A percentile compares a stretch with the other conserved stretches of the same genome.
Evolutionary conservation across 805 yeast species (phyloP).

Genomic region (Yamadazyma olivae): DNA sequence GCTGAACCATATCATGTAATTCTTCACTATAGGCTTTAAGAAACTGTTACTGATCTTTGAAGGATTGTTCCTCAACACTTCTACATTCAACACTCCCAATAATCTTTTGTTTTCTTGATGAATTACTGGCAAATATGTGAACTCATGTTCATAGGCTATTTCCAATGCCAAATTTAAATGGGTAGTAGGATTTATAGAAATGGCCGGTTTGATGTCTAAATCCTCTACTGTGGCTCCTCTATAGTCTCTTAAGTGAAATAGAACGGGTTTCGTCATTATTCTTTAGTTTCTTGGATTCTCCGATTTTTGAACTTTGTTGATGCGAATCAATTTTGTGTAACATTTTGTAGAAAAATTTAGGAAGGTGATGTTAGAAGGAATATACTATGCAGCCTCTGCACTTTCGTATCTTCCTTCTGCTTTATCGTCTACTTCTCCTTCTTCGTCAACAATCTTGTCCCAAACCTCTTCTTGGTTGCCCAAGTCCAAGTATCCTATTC

Average conservation of each 20-base stretch:
- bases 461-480: constrained; percentile 82
- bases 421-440: constrained; percentile 43
- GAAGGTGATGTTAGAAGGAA: too few species aligned
- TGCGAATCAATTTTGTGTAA: too few species aligned
- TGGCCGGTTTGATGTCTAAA: constrained; percentile 55
- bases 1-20: constrained; percentile 44
- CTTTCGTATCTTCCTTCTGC: constrained; percentile 19
- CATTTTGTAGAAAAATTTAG: too few species aligned
- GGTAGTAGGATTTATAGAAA: constrained; percentile 49
- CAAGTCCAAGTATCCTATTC: constrained; percentile 81
- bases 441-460: constrained; percentile 68
- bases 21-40: constrained; percentile 25
- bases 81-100: constrained; percentile 49
- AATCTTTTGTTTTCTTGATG: constrained; percentile 42
- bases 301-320: too few species aligned
- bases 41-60: constrained; percentile 19
- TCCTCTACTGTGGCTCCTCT: constrained; percentile 58
- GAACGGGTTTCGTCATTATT: constrained; percentile 4
- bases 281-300: neutral
- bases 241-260: constrained; percentile 35
- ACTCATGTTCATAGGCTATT: constrained; percentile 53
- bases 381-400: constrained; percentile 34
- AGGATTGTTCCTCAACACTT: constrained; percentile 32
- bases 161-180: constrained; percentile 49
- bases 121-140: constrained; percentile 53